phyloP scores from a whole-genome alignment of 2,329 filamentous ascomycete species.

The Periconia macrospinosa region DNA sequence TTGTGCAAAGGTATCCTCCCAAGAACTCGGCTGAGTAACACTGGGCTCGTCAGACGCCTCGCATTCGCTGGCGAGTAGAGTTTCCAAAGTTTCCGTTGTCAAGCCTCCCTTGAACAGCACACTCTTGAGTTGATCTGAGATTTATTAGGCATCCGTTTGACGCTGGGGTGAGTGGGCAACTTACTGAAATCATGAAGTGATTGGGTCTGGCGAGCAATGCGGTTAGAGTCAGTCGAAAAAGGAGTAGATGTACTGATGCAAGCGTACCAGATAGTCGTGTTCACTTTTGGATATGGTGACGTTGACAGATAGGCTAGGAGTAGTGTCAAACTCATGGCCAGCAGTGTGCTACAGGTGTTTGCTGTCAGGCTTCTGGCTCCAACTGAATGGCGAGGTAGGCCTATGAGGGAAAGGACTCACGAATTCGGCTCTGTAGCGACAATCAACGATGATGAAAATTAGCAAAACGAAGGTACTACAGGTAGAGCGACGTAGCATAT shows the following conservation, averaged over 20 bases:
- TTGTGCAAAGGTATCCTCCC: conserved; percentile 15
- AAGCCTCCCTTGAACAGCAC: conserved; percentile 56
- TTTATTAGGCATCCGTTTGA: conserved; percentile 2
- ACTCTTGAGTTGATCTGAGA: conserved; percentile 48
- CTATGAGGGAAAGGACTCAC: conserved; percentile 40
- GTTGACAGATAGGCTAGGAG: conserved; percentile 39
- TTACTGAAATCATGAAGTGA: conserved; percentile 59
- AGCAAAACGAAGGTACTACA: conserved; percentile 19
- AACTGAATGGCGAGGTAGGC: background rate
- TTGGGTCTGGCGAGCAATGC: conserved; percentile 33
- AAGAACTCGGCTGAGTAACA: conserved; percentile 9
- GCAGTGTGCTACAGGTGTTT: conserved; percentile 42
- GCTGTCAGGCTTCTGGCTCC: background rate
- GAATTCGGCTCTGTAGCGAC: conserved; percentile 48
- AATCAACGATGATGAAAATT: conserved; percentile 9
- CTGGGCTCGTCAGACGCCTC: conserved; percentile 15
- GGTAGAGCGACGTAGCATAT: background rate
- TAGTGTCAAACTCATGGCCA: conserved; percentile 40
- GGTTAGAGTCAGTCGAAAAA: conserved; percentile 2
- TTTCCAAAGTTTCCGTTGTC: conserved; percentile 52
- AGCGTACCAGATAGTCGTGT: conserved; percentile 61
- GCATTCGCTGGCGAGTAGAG: conserved; percentile 44
- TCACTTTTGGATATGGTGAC: conserved; percentile 63
- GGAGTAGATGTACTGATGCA: conserved; percentile 1
- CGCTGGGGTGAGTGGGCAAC: conserved; percentile 9